Conservation (phyloP, 2,329 filamentous ascomycete species). For the Plectosphaerella plurivora region DNA sequence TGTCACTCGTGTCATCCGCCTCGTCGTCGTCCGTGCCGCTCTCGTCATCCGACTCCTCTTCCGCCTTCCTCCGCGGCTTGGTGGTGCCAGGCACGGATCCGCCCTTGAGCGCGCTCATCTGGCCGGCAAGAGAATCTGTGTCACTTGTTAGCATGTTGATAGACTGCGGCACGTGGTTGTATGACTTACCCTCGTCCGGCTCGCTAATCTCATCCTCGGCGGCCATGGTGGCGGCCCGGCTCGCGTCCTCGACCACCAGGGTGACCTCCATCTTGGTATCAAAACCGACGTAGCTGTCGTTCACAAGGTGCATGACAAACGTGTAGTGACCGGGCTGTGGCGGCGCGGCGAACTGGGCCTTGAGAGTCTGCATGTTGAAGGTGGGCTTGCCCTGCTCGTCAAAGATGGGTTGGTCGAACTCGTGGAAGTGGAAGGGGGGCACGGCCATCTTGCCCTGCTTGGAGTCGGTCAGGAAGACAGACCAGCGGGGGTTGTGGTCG, state of each 20-base stretch:
- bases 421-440: slow-evolving; percentile 90
- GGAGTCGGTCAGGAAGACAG: slow-evolving; percentile 89
- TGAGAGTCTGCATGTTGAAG: slow-evolving; percentile 91
- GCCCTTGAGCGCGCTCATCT: slow-evolving; percentile 84
- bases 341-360: slow-evolving; percentile 94
- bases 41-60: slow-evolving; percentile 66
- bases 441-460: slow-evolving; percentile 96
- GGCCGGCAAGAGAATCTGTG: slow-evolving; percentile 80
- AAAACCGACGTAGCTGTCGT: slow-evolving; percentile 92
- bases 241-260: slow-evolving; percentile 82
- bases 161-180: not conserved
- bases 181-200: slow-evolving; percentile 84
- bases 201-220: slow-evolving; percentile 96
- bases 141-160: slow-evolving; percentile 15
- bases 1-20: slow-evolving; percentile 61
- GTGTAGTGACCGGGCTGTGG: slow-evolving; percentile 90
- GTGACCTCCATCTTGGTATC: slow-evolving; percentile 90
- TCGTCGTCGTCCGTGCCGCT: slow-evolving; percentile 74
- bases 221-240: slow-evolving; percentile 73
- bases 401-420: slow-evolving; percentile 86
- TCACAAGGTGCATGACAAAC: slow-evolving; percentile 90
- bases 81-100: slow-evolving; percentile 48
- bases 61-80: slow-evolving; percentile 51
- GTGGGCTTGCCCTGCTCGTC: slow-evolving; percentile 79
- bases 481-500: slow-evolving; percentile 87